These are phyloP conservation scores for Trichoderma pleuroti DNA, from an alignment of 2,329 filamentous ascomycete species.

Conservation along the genomic window DNA sequence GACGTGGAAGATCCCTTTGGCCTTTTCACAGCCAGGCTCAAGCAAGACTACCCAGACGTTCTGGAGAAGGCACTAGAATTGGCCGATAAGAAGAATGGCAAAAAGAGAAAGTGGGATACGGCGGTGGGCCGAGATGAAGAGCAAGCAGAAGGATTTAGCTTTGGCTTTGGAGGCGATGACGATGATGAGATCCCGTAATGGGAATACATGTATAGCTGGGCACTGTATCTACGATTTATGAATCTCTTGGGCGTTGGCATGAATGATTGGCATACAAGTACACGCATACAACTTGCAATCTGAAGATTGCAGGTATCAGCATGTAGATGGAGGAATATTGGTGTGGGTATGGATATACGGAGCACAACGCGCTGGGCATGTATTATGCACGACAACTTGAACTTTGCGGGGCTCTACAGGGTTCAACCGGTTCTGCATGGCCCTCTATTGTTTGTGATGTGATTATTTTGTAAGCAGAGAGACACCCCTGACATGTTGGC, in stretches of 20 bases:
- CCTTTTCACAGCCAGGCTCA: constrained; percentile 69
- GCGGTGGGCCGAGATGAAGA: constrained; percentile 50
- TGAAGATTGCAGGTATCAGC: background rate
- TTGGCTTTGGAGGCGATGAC: constrained; percentile 48
- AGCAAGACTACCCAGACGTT: constrained; percentile 60
- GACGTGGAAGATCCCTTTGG: constrained; percentile 69
- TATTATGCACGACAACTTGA: background rate
- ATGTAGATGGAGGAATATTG: background rate
- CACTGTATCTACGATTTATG: background rate
- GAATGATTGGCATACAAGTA: background rate
- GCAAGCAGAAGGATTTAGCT: constrained; percentile 29
- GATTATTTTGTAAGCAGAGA: background rate
- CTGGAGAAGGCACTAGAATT: constrained; percentile 62
- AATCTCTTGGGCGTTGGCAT: background rate
- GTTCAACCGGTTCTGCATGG: background rate
- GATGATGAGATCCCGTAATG: constrained; percentile 41
- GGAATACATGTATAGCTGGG: background rate
- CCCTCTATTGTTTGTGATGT: background rate
- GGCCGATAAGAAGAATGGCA: constrained; percentile 60
- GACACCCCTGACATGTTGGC: background rate
- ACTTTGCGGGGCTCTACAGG: background rate
- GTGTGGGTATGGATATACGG: background rate
- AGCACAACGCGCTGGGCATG: background rate
- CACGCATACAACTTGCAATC: background rate
- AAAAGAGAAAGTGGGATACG: constrained; percentile 83